Evolutionary conservation across 495 filamentous ascomycete genomes (phyloP).

Genomic region (Annulohypoxylon moriforme): DNA sequence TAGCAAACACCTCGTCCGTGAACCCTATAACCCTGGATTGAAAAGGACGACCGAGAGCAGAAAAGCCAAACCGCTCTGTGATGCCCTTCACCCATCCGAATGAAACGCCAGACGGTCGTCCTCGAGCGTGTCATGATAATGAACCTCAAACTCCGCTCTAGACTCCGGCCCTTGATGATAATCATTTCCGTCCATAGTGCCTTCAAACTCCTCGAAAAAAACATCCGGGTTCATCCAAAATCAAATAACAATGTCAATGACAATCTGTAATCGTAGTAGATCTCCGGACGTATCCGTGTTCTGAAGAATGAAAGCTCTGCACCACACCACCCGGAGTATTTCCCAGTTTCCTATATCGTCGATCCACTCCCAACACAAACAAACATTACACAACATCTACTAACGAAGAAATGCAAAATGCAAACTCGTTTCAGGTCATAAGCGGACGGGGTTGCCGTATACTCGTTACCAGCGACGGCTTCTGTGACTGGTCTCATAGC

Average conservation of each 20-base stretch:
- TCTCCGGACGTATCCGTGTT: conserved; percentile 19
- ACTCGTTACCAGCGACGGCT: conserved; percentile 48
- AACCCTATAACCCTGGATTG: conserved; percentile 5
- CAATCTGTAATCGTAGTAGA: conserved; percentile 42
- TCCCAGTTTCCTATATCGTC: conserved; percentile 20
- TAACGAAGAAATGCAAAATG: conserved; percentile 22
- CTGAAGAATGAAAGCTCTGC: conserved; percentile 11
- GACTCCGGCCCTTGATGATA: conserved; percentile 46
- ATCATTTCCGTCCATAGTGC: conserved; percentile 35
- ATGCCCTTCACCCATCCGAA: conserved; percentile 4
- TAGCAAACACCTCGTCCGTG: conserved; percentile 5
- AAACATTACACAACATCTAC: conserved; percentile 27
- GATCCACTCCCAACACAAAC: conserved; percentile 12
- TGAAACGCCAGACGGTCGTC: conserved; percentile 49
- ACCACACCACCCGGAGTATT: neutral
- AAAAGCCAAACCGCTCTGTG: conserved; percentile 28
- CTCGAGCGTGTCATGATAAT: conserved; percentile 47
- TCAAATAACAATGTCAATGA: conserved; percentile 36
- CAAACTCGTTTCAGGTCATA: neutral
- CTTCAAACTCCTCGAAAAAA: conserved; percentile 35
- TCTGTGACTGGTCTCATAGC: conserved; percentile 48
- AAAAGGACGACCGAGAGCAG: conserved; percentile 16
- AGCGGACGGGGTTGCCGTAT: neutral
- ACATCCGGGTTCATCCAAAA: conserved; percentile 31
- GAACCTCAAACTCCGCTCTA: conserved; percentile 45